Conservation (phyloP, 2,329 filamentous ascomycete species). For the Phoma herbarum region DNA sequence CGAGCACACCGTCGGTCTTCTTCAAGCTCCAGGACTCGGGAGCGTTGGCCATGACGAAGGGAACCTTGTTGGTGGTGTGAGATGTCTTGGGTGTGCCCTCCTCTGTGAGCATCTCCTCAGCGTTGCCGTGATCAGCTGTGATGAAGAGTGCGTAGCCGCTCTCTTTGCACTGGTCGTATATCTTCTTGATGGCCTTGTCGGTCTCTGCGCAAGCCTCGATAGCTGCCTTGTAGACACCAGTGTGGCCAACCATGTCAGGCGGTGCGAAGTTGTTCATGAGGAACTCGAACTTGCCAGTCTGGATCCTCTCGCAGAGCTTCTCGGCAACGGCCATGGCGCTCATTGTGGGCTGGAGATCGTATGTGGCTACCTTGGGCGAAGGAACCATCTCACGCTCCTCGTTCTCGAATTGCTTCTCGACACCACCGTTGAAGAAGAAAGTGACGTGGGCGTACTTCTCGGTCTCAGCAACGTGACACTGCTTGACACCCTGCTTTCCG, state of each 20-base stretch:
- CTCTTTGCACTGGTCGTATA: conserved; percentile 94
- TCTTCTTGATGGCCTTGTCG: conserved; percentile 90
- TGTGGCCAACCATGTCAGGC: conserved; percentile 99
- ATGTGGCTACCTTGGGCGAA: conserved; percentile 94
- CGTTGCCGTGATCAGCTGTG: conserved; percentile 94
- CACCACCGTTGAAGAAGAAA: conserved; percentile 99
- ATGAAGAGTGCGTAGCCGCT: conserved; percentile 93
- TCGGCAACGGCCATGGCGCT: conserved; percentile 88
- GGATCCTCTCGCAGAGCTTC: conserved; percentile 87
- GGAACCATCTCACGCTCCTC: conserved; percentile 94
- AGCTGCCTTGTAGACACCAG: conserved; percentile 94
- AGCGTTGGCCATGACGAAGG: conserved; percentile 97
- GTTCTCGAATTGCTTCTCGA: conserved; percentile 93
- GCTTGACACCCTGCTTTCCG: conserved; percentile 84
- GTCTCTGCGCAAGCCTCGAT: conserved; percentile 85
- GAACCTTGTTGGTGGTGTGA: conserved; percentile 97
- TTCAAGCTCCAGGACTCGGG: conserved; percentile 87
- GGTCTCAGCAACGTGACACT: conserved; percentile 97
- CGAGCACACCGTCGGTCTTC: conserved; percentile 87
- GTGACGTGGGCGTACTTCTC: conserved; percentile 99
- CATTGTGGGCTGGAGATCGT: conserved; percentile 96
- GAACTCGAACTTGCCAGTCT: conserved; percentile 88
- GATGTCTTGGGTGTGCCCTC: conserved; percentile 97
- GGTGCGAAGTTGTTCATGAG: conserved; percentile 99
- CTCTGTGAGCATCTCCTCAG: conserved; percentile 97